These are phyloP conservation scores for Rugosomyces carneus DNA, from an alignment of 1,284 basidiomycete genomes.

Conservation along the genomic window DNA sequence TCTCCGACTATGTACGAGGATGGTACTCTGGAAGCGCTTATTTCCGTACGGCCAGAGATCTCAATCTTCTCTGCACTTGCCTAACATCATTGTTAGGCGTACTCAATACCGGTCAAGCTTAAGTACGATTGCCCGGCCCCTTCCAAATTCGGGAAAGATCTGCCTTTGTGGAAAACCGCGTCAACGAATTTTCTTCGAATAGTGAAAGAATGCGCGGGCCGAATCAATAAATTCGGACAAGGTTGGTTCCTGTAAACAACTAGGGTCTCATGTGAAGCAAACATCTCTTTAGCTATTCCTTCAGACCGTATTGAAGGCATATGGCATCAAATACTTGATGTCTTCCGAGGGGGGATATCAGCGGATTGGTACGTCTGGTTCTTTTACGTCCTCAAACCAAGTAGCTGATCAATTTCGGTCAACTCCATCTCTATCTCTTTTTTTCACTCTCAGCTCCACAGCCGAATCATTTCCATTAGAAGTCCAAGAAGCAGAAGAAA, in stretches of 20 bases:
- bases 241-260: conserved; percentile 28
- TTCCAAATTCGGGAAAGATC: conserved; percentile 79
- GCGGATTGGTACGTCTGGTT: conserved; percentile 87
- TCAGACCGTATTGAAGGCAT: conserved; percentile 66
- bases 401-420: no score
- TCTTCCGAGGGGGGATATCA: conserved; percentile 74
- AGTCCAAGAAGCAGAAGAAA: conserved; percentile 75
- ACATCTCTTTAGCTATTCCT: conserved; percentile 57
- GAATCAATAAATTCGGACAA: conserved; percentile 41
- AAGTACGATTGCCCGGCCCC: conserved; percentile 92
- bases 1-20: conserved; percentile 65
- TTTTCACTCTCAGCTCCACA: conserved; percentile 34
- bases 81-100: conserved; percentile 49
- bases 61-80: not conserved
- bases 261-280: not conserved
- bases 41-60: conserved; percentile 55
- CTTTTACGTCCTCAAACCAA: no score
- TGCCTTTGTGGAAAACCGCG: conserved; percentile 90
- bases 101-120: conserved; percentile 85
- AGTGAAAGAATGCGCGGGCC: conserved; percentile 56
- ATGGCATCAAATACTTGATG: conserved; percentile 83
- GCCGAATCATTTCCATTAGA: conserved; percentile 54
- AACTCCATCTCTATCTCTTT: not conserved
- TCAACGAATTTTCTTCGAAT: conserved; percentile 65
- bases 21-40: conserved; percentile 76